Conservation (phyloP, 2,329 filamentous ascomycete species). For the Chaetothyriales sp. region DNA sequence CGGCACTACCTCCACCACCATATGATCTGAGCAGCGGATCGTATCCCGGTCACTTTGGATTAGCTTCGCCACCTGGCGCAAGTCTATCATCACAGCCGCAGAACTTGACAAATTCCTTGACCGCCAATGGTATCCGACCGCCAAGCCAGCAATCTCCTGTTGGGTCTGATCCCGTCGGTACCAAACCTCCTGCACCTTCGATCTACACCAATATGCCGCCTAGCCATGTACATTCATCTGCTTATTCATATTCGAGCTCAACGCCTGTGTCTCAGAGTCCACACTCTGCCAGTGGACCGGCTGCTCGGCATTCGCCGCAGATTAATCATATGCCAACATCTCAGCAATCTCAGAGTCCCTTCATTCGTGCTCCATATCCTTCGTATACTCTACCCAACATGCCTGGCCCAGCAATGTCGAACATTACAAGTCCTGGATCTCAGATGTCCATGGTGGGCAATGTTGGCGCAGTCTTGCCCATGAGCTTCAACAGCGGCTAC, state of each 20-base stretch:
- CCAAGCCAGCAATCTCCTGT: conserved; percentile 15
- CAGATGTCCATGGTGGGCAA: conserved; percentile 58
- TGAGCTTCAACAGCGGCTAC: conserved; percentile 47
- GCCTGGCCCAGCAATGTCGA: conserved; percentile 59
- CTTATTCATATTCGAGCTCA: conserved; percentile 37
- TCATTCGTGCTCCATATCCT: conserved; percentile 31
- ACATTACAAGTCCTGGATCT: conserved; percentile 58
- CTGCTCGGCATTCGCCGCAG: conserved; percentile 43
- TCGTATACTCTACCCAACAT: conserved; percentile 49
- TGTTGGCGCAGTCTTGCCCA: conserved; percentile 41
- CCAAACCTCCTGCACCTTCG: conserved; percentile 42
- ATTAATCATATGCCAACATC: conserved; percentile 26
- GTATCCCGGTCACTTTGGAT: conserved; percentile 3
- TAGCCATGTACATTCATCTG: conserved; percentile 36
- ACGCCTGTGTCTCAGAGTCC: conserved; percentile 37
- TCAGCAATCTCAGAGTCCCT: conserved; percentile 19
- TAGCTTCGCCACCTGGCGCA: conserved; percentile 21
- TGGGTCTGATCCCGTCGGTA: conserved; percentile 8
- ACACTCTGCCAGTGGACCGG: conserved; percentile 29
- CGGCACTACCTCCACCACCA: conserved; percentile 48
- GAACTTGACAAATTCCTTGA: conserved; percentile 1
- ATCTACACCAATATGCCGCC: conserved; percentile 36
- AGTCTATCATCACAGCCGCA: conserved; percentile 1
- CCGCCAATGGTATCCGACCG: conserved; percentile 7
- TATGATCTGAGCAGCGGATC: conserved; percentile 40